Conservation (phyloP, 1,139 yeast genomes). For the Geotrichum citri-aurantii region DNA sequence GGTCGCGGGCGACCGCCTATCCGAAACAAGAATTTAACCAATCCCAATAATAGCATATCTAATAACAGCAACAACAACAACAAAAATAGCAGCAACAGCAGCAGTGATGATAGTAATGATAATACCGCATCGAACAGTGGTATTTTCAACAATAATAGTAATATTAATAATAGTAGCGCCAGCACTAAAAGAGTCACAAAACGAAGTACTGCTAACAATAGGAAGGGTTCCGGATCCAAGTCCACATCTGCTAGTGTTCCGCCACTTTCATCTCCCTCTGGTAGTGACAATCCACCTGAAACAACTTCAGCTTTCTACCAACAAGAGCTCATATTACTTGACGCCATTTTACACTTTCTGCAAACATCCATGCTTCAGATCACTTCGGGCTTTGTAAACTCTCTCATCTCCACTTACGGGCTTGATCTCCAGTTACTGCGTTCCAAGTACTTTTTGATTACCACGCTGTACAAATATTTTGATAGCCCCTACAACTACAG, state of each 20-base stretch:
- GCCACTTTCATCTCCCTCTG: background rate
- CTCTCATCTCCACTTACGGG: background rate
- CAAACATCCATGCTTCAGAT: background rate
- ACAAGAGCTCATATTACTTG: background rate
- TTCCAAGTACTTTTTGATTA: background rate
- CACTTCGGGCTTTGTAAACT: background rate
- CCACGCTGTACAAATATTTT: background rate
- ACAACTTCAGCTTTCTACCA: background rate
- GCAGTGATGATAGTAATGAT: background rate
- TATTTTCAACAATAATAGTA: background rate
- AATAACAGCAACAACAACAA: background rate
- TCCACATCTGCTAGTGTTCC: background rate
- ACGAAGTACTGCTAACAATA: background rate
- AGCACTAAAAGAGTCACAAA: background rate
- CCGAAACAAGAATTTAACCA: background rate
- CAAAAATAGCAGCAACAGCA: background rate
- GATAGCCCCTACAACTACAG: background rate
- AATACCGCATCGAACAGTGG: background rate
- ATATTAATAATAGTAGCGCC: background rate
- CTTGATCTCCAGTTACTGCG: background rate
- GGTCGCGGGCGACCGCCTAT: slow-evolving; percentile 15
- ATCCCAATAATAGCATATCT: background rate
- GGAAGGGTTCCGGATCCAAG: background rate
- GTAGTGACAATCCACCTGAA: background rate
- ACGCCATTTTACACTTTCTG: background rate